These are phyloP conservation scores for Ophiocordyceps polyrhachis-furcata DNA, from an alignment of 2,329 filamentous ascomycete species.

Conservation along the genomic window DNA sequence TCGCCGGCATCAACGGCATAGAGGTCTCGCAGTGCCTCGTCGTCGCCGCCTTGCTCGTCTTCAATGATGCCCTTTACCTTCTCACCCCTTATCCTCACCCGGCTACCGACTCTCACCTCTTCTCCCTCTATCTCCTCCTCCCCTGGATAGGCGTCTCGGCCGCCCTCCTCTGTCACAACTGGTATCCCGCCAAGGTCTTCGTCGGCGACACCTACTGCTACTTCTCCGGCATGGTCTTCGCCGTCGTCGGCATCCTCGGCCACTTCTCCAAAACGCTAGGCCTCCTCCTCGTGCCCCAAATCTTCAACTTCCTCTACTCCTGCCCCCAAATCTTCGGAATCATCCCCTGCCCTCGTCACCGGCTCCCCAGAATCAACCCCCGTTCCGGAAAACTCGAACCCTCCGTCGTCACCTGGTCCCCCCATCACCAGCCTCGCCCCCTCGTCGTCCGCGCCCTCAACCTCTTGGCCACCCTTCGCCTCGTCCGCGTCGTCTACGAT, in stretches of 20 bases:
- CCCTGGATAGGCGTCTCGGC: conserved; percentile 86
- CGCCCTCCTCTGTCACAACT: conserved; percentile 79
- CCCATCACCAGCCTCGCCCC: conserved; percentile 46
- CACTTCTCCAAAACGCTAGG: conserved; percentile 97
- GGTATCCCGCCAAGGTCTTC: conserved; percentile 89
- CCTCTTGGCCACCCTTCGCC: conserved; percentile 45
- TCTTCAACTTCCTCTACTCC: conserved; percentile 94
- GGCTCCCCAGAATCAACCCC: conserved; percentile 75
- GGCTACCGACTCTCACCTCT: conserved; percentile 85
- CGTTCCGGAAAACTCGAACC: conserved; percentile 72
- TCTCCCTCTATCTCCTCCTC: conserved; percentile 85
- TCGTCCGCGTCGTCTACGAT: conserved; percentile 51
- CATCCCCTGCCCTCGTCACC: conserved; percentile 81
- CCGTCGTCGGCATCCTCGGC: conserved; percentile 86
- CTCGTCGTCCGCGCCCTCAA: conserved; percentile 45
- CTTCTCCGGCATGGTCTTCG: conserved; percentile 98
- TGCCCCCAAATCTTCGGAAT: conserved; percentile 78
- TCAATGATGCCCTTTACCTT: conserved; percentile 83
- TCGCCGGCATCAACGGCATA: conserved; percentile 98
- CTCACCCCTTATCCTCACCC: conserved; percentile 73
- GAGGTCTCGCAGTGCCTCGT: conserved; percentile 90
- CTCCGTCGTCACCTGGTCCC: conserved; percentile 58
- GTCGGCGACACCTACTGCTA: conserved; percentile 99
- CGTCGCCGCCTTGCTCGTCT: conserved; percentile 62
- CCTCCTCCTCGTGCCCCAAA: conserved; percentile 77